These are phyloP conservation scores for Phylloporus sp. DNA, from an alignment of 1,284 basidiomycete genomes.

Conservation along the genomic window DNA sequence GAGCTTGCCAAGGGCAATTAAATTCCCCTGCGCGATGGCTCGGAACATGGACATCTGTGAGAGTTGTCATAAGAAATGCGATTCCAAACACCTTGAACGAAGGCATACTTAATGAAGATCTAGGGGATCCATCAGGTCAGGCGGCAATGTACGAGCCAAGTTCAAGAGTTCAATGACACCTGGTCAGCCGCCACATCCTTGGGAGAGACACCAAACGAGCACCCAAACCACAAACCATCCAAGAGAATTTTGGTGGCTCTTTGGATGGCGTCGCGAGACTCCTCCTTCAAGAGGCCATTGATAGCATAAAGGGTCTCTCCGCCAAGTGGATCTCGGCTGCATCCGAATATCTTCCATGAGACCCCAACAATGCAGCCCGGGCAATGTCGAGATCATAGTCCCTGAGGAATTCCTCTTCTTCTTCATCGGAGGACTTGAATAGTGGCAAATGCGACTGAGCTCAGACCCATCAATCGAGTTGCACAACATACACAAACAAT, in stretches of 20 bases:
- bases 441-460: slow-evolving; percentile 53
- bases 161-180: slow-evolving; percentile 22
- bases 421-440: slow-evolving; percentile 61
- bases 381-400: no score
- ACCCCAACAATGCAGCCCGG: slow-evolving; percentile 59
- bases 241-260: slow-evolving; percentile 42
- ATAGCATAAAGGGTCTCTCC: slow-evolving; percentile 64
- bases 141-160: slow-evolving; percentile 27
- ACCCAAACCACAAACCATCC: slow-evolving; percentile 33
- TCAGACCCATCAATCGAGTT: slow-evolving; percentile 3
- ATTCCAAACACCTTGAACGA: background rate
- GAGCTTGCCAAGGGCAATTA: slow-evolving; percentile 20
- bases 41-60: slow-evolving; percentile 37
- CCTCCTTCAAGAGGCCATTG: slow-evolving; percentile 51
- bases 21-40: slow-evolving; percentile 27
- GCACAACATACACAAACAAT: slow-evolving; percentile 1
- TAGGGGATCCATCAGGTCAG: slow-evolving; percentile 20
- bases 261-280: slow-evolving; percentile 37
- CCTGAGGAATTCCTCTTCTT: slow-evolving; percentile 65
- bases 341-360: slow-evolving; percentile 52
- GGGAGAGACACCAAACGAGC: slow-evolving; percentile 33
- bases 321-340: slow-evolving; percentile 64
- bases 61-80: background rate
- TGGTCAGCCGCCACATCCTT: slow-evolving; percentile 16
- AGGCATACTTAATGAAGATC: slow-evolving; percentile 29